Evolutionary conservation across 2,329 filamentous ascomycete genomes (phyloP).

Genomic region (Ramularia endophylla): DNA sequence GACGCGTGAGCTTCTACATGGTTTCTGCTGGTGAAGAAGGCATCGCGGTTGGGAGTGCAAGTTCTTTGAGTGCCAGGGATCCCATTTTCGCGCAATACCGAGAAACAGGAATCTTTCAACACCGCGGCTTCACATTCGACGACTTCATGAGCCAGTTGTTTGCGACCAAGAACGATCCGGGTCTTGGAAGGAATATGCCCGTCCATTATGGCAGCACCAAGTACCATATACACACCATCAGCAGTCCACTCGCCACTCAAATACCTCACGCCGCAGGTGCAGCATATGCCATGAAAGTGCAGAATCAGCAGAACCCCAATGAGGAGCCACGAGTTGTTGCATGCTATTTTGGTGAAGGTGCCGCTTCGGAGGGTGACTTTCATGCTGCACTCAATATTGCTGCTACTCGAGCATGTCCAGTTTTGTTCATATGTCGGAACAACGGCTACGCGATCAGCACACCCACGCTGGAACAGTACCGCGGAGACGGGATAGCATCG

Average conservation of each 20-base stretch:
- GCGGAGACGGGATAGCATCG: conserved; percentile 84
- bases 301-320: conserved; percentile 65
- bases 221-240: conserved; percentile 83
- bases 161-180: conserved; percentile 73
- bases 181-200: conserved; percentile 89
- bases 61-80: conserved; percentile 74
- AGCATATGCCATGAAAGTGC: conserved; percentile 81
- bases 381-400: conserved; percentile 88
- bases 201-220: conserved; percentile 87
- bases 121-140: conserved; percentile 77
- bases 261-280: conserved; percentile 83
- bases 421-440: conserved; percentile 86
- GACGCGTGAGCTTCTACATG: conserved; percentile 96
- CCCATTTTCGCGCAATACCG: conserved; percentile 93
- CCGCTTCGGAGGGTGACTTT: conserved; percentile 86
- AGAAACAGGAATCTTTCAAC: conserved; percentile 84
- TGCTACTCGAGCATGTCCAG: conserved; percentile 78
- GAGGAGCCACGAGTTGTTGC: conserved; percentile 63
- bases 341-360: conserved; percentile 87
- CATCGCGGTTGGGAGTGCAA: conserved; percentile 82
- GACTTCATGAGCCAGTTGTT: conserved; percentile 97
- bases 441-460: conserved; percentile 91
- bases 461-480: conserved; percentile 83
- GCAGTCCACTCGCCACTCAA: conserved; percentile 79
- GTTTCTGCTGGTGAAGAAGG: conserved; percentile 91